These are phyloP conservation scores for Lactifluus hygrophoroides DNA, from an alignment of 768 basidiomycete species.

Conservation along the genomic window DNA sequence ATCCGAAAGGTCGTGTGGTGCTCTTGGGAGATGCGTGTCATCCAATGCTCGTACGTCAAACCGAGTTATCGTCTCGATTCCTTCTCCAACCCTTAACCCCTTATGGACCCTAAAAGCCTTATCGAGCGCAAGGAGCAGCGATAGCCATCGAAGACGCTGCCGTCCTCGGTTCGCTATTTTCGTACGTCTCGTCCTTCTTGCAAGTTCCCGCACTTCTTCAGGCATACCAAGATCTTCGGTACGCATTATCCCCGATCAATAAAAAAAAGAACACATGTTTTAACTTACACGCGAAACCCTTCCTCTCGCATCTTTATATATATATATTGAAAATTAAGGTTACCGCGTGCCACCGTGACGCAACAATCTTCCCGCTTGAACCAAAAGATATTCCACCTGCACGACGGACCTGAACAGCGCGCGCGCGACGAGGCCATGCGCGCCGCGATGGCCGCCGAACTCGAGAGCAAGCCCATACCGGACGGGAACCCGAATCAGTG, in stretches of 20 bases:
- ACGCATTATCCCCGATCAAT: too few species aligned
- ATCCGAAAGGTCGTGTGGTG: constrained; percentile 27
- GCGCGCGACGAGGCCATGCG: constrained; percentile 45
- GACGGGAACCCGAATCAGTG: constrained; percentile 44
- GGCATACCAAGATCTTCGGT: constrained; percentile 46
- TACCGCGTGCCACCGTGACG: constrained; percentile 39
- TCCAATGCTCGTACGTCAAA: constrained; percentile 31
- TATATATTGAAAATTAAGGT: constrained; percentile 17
- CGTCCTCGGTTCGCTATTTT: constrained; percentile 40
- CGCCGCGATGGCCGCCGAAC: constrained; percentile 36
- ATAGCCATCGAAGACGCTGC: constrained; percentile 46
- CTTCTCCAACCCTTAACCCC: too few species aligned
- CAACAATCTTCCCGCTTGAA: constrained; percentile 44
- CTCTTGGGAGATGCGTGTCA: constrained; percentile 37
- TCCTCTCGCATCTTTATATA: not conserved
- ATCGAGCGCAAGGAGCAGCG: constrained; percentile 37
- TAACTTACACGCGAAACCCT: too few species aligned
- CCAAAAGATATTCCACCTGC: constrained; percentile 46
- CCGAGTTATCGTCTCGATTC: not conserved
- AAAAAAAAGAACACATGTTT: too few species aligned
- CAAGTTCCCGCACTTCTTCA: constrained; percentile 40
- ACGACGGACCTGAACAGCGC: constrained; percentile 45
- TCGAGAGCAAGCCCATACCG: constrained; percentile 23
- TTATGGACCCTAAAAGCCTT: constrained; percentile 24
- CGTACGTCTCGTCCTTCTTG: constrained; percentile 32